Conservation (phyloP, 23 red algal species). For the Gracilaria vermiculophylla region DNA sequence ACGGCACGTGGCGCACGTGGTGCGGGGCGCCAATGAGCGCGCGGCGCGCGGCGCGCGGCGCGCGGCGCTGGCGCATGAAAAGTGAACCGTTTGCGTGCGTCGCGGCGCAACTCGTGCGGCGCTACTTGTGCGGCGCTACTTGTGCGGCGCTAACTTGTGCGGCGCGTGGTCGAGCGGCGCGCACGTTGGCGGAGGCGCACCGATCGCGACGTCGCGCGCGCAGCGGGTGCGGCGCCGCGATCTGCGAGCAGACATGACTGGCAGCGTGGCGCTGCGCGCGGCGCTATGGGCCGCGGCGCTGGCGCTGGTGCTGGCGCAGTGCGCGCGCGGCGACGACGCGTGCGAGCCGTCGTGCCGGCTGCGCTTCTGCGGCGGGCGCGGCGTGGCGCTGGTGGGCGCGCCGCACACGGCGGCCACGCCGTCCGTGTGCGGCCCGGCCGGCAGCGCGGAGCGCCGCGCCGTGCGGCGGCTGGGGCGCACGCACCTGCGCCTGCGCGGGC, state of each 20-base stretch:
- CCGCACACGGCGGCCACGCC: background rate
- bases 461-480: background rate
- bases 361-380: background rate
- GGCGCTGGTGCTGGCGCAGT: background rate
- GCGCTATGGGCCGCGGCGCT: background rate
- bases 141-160: no score
- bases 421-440: background rate
- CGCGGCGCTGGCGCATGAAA: background rate
- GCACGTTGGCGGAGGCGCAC: no score
- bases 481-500: background rate
- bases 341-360: background rate
- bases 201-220: no score
- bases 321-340: no score
- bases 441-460: background rate
- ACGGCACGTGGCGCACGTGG: background rate
- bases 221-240: no score
- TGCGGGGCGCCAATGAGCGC: background rate
- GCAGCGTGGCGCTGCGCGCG: background rate
- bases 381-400: background rate
- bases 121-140: no score
- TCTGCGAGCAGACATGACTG: no score
- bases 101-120: no score
- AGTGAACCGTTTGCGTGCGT: background rate
- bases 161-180: no score
- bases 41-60: background rate